Conservation (phyloP, 345 rosid genomes). For the Draba incana region DNA sequence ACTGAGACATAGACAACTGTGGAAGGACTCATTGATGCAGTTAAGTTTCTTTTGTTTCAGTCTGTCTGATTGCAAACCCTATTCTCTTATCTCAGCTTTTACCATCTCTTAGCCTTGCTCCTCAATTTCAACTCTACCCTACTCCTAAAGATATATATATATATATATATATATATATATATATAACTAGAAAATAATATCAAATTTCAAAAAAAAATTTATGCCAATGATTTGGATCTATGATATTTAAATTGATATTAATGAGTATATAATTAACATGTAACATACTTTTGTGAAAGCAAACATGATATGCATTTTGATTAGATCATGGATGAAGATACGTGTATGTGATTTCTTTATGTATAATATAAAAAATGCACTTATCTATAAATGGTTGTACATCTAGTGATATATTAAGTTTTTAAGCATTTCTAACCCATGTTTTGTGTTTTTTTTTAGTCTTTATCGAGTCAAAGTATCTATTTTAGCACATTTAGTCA, state of each 20-base stretch:
- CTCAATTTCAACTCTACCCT: slow-evolving; percentile 45
- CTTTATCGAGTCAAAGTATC: too few relatives aligned
- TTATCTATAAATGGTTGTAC: slow-evolving; percentile 4
- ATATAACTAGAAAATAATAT: background rate
- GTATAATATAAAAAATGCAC: background rate
- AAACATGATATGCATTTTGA: background rate
- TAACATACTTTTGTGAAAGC: too few relatives aligned
- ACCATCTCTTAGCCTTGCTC: slow-evolving; percentile 37
- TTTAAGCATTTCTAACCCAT: too few relatives aligned
- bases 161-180: background rate
- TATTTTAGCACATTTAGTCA: too few relatives aligned
- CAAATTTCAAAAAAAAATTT: too few relatives aligned
- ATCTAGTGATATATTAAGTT: too few relatives aligned
- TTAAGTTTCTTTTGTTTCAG: slow-evolving; percentile 42
- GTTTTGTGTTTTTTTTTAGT: too few relatives aligned
- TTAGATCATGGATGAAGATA: background rate
- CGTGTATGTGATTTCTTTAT: background rate
- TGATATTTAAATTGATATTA: too few relatives aligned
- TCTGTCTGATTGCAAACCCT: slow-evolving; percentile 38
- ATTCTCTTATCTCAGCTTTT: slow-evolving; percentile 37
- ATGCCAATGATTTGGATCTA: too few relatives aligned
- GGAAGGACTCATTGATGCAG: slow-evolving; percentile 43
- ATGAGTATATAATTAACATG: too few relatives aligned
- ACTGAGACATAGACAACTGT: slow-evolving; percentile 42
- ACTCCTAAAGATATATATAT: background rate